Base-by-base conservation (phyloP, 805 yeast genomes). In the Candida nemodendra region DNA sequence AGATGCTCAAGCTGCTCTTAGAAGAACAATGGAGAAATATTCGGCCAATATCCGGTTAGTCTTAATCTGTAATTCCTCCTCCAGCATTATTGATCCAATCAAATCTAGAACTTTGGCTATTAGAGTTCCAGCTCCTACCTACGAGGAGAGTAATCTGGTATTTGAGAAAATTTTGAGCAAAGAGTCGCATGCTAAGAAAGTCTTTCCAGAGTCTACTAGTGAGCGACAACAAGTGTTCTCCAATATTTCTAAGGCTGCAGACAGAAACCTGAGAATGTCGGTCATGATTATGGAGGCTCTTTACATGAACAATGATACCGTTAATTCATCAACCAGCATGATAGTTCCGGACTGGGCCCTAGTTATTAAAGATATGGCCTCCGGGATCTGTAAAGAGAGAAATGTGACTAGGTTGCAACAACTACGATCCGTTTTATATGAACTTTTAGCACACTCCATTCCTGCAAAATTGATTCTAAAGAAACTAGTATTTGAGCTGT, bases 21-120 rank as follows among this genome's bases (percentile, higher is more conserved):
- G 97, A 73, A 76, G 97, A 63, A 90, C 96, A 1, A 90, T 90
- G 96, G 97, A 90, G 58, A 90, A 88, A 59, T 90, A 88, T 62
- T 86, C 97, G 2, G 74, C 83, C 17, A 90, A 88, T 56, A 79
- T 93, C 50, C 76, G 99, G 44, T 68, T 93, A 45, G 76, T 93
- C 24, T 66, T 93, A 66, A 72, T 93, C 15, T 86, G 96, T 50
- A 91, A 88, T 57, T 78, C 96, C 3, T 86, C 95, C 18, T 86
- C 96, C 16, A 86, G 85, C 47, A 90, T 93, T 42, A 91, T 93
- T 42, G 81, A 88, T 2, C 99, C 99, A 9, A 93, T 93, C 46
- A 84, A 86, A 54, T 90, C 97, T 17, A 82, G 99, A 65, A 89
- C 97, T 7, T 65, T 93, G 36, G 69, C 91, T 42, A 74, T 93